A percentile compares a stretch with the other conserved stretches of the same genome.
Evolutionary conservation across 768 basidiomycete genomes (phyloP).

Genomic region (Hygrophorus russula): DNA sequence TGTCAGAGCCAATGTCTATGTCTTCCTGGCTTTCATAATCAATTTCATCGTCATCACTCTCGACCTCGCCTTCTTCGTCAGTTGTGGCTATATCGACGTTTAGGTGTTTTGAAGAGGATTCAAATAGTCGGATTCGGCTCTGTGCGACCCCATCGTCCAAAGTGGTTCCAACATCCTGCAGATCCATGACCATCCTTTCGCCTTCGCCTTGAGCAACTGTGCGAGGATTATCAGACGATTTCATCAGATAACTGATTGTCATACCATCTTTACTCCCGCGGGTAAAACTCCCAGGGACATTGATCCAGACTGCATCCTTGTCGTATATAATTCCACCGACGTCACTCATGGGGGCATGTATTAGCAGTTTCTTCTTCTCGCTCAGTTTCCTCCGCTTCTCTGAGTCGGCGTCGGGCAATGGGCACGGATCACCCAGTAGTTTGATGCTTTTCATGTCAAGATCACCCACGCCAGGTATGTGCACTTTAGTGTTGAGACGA

Average conservation of each 20-base stretch:
- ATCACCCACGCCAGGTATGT: constrained; percentile 94
- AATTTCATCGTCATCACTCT: constrained; percentile 15
- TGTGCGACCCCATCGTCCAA: constrained; percentile 75
- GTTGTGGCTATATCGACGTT: constrained; percentile 30
- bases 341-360: constrained; percentile 99
- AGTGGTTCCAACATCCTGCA: constrained; percentile 78
- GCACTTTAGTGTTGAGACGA: constrained; percentile 65
- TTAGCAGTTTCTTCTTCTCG: constrained; percentile 85
- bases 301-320: constrained; percentile 97
- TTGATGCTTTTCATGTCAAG: constrained; percentile 64
- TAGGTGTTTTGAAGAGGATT: constrained; percentile 66
- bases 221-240: neutral
- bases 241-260: neutral
- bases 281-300: constrained; percentile 92
- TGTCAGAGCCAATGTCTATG: constrained; percentile 10
- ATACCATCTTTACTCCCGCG: constrained; percentile 57
- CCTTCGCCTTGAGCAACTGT: constrained; percentile 83
- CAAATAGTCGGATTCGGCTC: constrained; percentile 77
- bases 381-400: constrained; percentile 89
- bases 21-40: constrained; percentile 19
- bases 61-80: constrained; percentile 20
- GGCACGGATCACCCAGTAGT: constrained; percentile 87
- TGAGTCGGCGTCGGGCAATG: constrained; percentile 80
- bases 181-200: constrained; percentile 93
- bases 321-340: constrained; percentile 95